These are phyloP conservation scores for Phytophthora uliginosa DNA, from an alignment of 352 stramenopile species.

Conservation along the genomic window DNA sequence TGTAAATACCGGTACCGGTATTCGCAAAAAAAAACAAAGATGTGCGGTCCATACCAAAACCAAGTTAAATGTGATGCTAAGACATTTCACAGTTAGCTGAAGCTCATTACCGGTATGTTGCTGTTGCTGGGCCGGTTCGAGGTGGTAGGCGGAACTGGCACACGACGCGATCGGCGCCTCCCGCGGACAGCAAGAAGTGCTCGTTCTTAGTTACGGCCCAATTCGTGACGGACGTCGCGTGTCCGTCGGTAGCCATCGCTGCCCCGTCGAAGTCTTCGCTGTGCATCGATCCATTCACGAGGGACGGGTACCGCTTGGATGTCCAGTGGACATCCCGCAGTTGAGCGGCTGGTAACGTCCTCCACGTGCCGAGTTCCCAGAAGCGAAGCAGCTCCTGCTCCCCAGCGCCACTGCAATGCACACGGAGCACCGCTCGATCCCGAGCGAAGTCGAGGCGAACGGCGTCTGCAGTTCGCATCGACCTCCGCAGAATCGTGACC, in stretches of 20 bases:
- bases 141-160: constrained; percentile 72
- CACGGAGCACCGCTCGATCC: constrained; percentile 50
- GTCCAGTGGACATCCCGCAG: constrained; percentile 27
- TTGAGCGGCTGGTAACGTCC: constrained; percentile 5
- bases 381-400: constrained; percentile 16
- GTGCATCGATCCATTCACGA: constrained; percentile 22
- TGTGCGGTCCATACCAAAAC: too few relatives aligned
- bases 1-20: too few relatives aligned
- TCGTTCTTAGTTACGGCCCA: constrained; percentile 76
- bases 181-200: constrained; percentile 76
- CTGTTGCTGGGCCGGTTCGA: background rate
- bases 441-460: constrained; percentile 80
- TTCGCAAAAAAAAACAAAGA: too few relatives aligned
- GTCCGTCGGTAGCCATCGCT: constrained; percentile 48
- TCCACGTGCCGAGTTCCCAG: constrained; percentile 32
- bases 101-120: background rate
- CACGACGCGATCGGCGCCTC: constrained; percentile 80
- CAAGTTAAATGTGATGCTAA: too few relatives aligned
- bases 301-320: constrained; percentile 23
- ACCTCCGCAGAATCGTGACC: constrained; percentile 49
- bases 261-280: constrained; percentile 31
- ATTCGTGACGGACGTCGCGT: constrained; percentile 80
- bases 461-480: constrained; percentile 46
- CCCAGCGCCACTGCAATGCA: constrained; percentile 34
- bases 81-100: too few relatives aligned